Base-by-base conservation (phyloP, 768 basidiomycete genomes). In the Flagelloscypha sp. region DNA sequence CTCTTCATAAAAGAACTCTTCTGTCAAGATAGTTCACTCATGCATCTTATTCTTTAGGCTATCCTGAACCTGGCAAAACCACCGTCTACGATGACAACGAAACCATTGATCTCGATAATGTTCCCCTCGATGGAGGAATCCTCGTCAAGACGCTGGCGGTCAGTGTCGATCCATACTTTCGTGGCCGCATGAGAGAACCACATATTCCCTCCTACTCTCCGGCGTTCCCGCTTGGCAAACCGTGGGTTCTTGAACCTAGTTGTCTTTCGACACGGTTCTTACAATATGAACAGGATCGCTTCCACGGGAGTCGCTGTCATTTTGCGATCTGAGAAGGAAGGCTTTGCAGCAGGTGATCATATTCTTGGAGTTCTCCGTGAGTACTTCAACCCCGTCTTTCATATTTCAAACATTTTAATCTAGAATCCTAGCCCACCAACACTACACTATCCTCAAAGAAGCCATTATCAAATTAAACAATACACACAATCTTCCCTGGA, bases 131-230 rank as follows among this genome's bases (percentile, higher is more conserved):
- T 6, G 50, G 55, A 0, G 54, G 55, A 0, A 29, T 58, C 18
- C 40, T 66, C 15, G 35, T 60, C 40, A 66, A 62, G 48, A 53
- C 52, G 1, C 48, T 64, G 11, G 47, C 62, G 58, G 4, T 58
- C 54, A 50, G 51, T 30, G 49, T 49, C 8, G 52, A 53, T 31
- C 49, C 52, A 2, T 42, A 39, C 24, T 43, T 49, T 28, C 47
- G 56, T 8, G 49, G 48, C 27, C 42, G 47, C 29, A 63, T 66
- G 65, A 42, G 56, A 18, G 50, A 48, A 29, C 40, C 36, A 1
- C 36, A 24, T 2, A 38, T 48, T 12, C 27, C 28, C 5, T 47
- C 41, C 21, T 54, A 50, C 35, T 40, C 47, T 8, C 45, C 56
- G 2, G 40, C 56, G 4, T 65, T 58, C 33, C 24, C 28, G 0